Evolutionary conservation across 257 asterid species (phyloP).

Genomic region (Primulina eburnea): DNA sequence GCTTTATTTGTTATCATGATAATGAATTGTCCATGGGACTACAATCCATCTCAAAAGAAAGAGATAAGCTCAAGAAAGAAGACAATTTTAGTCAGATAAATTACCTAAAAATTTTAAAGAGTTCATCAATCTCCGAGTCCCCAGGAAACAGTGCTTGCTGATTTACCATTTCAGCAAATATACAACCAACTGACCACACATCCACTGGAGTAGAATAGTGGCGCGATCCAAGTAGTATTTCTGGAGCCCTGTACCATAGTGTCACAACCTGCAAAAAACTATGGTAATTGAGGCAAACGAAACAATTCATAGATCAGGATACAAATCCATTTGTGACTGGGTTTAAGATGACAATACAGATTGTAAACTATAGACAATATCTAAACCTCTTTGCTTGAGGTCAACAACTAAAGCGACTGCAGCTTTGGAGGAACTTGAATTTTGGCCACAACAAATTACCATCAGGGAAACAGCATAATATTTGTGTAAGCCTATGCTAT

Average conservation of each 20-base stretch:
- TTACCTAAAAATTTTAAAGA: slow-evolving; percentile 83
- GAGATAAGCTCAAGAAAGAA: slow-evolving; percentile 11
- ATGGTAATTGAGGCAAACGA: slow-evolving; percentile 10
- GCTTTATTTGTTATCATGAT: background rate
- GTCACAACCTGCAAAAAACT: slow-evolving; percentile 71
- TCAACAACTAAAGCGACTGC: background rate
- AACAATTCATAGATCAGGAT: background rate
- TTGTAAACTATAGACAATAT: background rate
- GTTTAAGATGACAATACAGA: slow-evolving; percentile 9
- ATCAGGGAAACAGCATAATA: background rate
- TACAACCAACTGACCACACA: slow-evolving; percentile 97
- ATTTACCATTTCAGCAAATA: slow-evolving; percentile 96
- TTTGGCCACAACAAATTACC: slow-evolving; percentile 3
- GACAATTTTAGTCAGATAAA: slow-evolving; percentile 21
- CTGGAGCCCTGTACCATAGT: slow-evolving; percentile 98
- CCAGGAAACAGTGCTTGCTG: slow-evolving; percentile 82
- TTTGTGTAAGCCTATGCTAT: slow-evolving; percentile 4
- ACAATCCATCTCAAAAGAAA: slow-evolving; percentile 4
- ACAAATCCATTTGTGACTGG: slow-evolving; percentile 4
- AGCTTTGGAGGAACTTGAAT: background rate
- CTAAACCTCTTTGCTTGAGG: background rate
- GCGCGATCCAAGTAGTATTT: slow-evolving; percentile 88
- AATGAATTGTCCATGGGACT: background rate
- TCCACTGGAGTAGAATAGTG: slow-evolving; percentile 98
- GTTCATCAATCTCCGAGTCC: slow-evolving; percentile 94